Conservation (phyloP, 768 basidiomycete genomes). For the Amanita rubescens region DNA sequence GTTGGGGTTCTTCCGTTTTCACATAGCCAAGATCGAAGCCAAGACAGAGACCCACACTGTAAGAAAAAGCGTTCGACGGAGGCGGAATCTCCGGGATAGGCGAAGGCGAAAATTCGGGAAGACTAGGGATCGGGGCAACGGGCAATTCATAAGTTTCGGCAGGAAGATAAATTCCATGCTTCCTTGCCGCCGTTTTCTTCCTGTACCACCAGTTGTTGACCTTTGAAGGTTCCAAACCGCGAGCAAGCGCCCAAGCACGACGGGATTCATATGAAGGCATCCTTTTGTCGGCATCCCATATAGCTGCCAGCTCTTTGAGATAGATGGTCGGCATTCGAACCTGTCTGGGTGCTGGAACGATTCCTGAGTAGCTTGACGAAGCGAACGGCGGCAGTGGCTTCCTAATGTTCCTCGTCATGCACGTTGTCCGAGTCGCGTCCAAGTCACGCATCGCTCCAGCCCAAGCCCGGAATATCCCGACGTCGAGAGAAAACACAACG, state of each 20-base stretch:
- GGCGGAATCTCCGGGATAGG: not conserved
- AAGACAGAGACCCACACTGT: not conserved
- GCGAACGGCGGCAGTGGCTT: too few species aligned
- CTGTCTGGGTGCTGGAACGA: too few species aligned
- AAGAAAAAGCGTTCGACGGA: not conserved
- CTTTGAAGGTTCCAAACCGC: slow-evolving; percentile 24
- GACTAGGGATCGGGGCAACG: slow-evolving; percentile 25
- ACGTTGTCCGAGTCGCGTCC: too few species aligned
- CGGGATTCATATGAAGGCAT: slow-evolving; percentile 9
- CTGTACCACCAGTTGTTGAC: slow-evolving; percentile 35
- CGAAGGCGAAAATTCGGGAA: not conserved
- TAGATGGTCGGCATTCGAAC: too few species aligned
- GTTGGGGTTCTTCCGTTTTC: not conserved
- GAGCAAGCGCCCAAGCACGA: slow-evolving; percentile 22
- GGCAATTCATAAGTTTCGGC: slow-evolving; percentile 29
- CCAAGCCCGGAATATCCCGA: too few species aligned
- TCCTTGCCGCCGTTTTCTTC: slow-evolving; percentile 23
- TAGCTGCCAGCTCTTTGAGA: slow-evolving; percentile 1
- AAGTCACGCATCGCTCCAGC: too few species aligned
- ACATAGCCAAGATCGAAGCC: not conserved
- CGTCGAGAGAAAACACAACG: too few species aligned
- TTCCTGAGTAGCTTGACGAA: not conserved
- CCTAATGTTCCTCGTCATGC: too few species aligned
- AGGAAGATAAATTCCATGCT: slow-evolving; percentile 20
- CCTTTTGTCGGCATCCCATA: slow-evolving; percentile 19